Evolutionary conservation across 2,329 filamentous ascomycete species (phyloP), one percentile per base, ranked within the genome.

Genomic region (Claviceps fusiformis): DNA sequence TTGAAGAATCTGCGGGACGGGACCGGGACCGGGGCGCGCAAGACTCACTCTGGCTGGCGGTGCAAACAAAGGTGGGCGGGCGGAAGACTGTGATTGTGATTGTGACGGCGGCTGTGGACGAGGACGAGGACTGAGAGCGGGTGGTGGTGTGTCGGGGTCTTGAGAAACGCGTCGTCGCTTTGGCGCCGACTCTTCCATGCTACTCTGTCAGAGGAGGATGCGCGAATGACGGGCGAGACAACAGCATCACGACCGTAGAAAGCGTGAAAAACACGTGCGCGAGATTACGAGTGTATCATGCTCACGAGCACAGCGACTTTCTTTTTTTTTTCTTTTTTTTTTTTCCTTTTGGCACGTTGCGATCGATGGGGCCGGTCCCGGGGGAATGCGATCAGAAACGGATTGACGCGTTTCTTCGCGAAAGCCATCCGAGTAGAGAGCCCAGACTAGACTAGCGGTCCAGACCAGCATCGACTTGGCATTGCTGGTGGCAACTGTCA

Each of bases 11-110:
- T 81, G 76, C 0, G 82, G 80, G 58, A n/a, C n/a, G n/a, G n/a
- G n/a, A n/a, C n/a, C n/a, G n/a, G n/a, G n/a, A n/a, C 85, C 79
- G 50, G 79, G 76, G 59, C 79, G 77, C 56, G 81, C 73, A 15
- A 39, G 37, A 39, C 37, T 39, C 2, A 13, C 15, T 39, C 76
- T 81, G 0, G 83, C 86, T 0, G 85, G 83, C n/a, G 83, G 85
- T 54, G 79, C 79, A 63, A 82, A 24, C 44, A 7, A 45, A 45
- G 11, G 19, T 45, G 9, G 44, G 56, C 61, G 65, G 41, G 63
- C 49, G 50, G 58, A 43, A 10, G 55, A 41, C 11, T 39, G 49
- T 31, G 35, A n/a, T n/a, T n/a, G n/a, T n/a, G n/a, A n/a, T n/a
- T n/a, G n/a, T n/a, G 13, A 33, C 17, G 52, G 43, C 33, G 46